Evolutionary conservation across 768 basidiomycete genomes (phyloP).

Genomic region (Trametes cingulata): DNA sequence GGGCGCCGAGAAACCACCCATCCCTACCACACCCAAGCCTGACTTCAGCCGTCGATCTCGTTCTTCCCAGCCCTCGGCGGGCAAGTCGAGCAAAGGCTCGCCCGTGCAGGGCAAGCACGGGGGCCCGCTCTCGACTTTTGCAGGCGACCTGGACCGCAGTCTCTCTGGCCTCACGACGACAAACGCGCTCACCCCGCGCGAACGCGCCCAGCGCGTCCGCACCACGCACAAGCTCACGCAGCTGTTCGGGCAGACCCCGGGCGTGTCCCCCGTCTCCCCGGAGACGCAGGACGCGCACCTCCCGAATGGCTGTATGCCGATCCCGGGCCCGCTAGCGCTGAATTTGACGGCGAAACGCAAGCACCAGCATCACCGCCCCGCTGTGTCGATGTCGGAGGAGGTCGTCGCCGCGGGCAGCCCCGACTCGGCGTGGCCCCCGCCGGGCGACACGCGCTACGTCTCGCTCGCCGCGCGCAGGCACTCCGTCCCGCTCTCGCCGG

Average conservation of each 20-base stretch:
- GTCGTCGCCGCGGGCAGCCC: slow-evolving; percentile 18
- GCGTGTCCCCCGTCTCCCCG: slow-evolving; percentile 7
- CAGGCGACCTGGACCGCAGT: slow-evolving; percentile 18
- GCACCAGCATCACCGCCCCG: slow-evolving; percentile 28
- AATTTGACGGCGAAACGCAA: slow-evolving; percentile 19
- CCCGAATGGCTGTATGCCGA: slow-evolving; percentile 21
- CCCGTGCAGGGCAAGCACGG: slow-evolving; percentile 1
- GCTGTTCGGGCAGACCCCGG: slow-evolving; percentile 71
- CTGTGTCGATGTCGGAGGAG: slow-evolving; percentile 28
- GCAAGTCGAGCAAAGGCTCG: slow-evolving; percentile 10
- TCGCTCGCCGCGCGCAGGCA: slow-evolving; percentile 45
- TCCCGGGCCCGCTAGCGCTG: slow-evolving; percentile 14
- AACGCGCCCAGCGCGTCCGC: slow-evolving; percentile 71
- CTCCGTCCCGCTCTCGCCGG: slow-evolving; percentile 55
- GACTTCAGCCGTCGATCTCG: slow-evolving; percentile 40
- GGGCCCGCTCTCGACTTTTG: slow-evolving; percentile 6
- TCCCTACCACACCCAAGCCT: slow-evolving; percentile 50
- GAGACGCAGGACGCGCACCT: slow-evolving; percentile 17
- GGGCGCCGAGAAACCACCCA: slow-evolving; percentile 40
- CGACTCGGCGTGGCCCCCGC: slow-evolving; percentile 36
- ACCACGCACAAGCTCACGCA: slow-evolving; percentile 79
- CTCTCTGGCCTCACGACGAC: slow-evolving; percentile 57
- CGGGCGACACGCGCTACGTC: slow-evolving; percentile 31
- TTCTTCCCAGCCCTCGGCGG: slow-evolving; percentile 19
- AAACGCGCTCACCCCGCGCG: slow-evolving; percentile 61